A percentile compares a stretch with the other conserved stretches of the same genome.
These are phyloP conservation scores for Eleusine coracana DNA, from an alignment of 176 grass and related monocot species.

Conservation along the genomic window DNA sequence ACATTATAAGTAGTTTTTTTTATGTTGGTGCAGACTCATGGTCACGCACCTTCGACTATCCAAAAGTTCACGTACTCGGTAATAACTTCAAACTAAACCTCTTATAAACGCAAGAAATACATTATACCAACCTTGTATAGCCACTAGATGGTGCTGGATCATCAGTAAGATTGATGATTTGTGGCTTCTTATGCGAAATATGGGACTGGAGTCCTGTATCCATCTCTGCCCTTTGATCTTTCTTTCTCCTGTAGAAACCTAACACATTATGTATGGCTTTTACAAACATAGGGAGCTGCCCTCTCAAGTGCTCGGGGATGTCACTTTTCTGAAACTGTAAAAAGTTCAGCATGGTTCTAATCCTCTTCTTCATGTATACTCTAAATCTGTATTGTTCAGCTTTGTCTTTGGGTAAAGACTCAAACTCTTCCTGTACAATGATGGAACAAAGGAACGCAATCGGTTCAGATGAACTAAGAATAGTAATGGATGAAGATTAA, in stretches of 20 bases:
- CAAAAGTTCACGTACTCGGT: neutral
- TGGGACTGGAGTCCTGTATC: neutral
- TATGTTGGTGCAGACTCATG: neutral
- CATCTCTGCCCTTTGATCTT: neutral
- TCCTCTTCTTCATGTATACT: neutral
- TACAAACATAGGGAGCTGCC: neutral
- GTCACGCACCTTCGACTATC: neutral
- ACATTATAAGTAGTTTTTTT: neutral
- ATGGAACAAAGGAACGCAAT: neutral
- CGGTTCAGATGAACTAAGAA: neutral
- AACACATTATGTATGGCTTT: neutral
- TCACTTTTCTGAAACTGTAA: conserved; percentile 24
- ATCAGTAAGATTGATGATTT: neutral
- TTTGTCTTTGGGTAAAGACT: neutral
- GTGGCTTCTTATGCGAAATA: conserved; percentile 8
- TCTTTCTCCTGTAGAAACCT: neutral
- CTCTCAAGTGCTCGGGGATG: neutral
- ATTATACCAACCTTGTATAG: conserved; percentile 35
- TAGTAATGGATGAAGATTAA: conserved; percentile 3
- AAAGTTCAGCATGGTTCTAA: neutral
- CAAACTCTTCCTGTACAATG: conserved; percentile 22
- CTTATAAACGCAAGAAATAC: neutral
- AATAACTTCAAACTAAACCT: neutral
- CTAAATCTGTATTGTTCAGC: neutral
- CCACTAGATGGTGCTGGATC: neutral